Evolutionary conservation across 148 eudicot species (phyloP).

Genomic region (Rhododendron mucronatum): DNA sequence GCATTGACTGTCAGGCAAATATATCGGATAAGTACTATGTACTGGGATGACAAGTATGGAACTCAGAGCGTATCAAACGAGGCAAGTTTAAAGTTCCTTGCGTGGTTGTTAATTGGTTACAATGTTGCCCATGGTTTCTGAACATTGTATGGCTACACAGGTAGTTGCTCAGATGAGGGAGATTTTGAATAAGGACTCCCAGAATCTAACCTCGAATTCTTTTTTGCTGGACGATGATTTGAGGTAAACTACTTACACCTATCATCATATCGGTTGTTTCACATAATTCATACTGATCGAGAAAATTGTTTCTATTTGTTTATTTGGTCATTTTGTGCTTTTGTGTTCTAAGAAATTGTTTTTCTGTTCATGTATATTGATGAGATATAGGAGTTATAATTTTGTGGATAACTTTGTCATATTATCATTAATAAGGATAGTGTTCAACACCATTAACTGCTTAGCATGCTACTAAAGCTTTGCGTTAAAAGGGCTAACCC

Average conservation of each 20-base stretch:
- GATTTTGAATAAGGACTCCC: constrained; percentile 79
- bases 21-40: constrained; percentile 98
- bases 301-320: neutral
- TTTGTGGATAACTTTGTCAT: neutral
- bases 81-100: constrained; percentile 34
- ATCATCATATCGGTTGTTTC: neutral
- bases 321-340: neutral
- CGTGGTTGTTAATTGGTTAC: neutral
- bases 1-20: constrained; percentile 91
- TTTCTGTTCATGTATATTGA: neutral
- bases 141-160: constrained; percentile 32
- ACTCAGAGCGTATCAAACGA: constrained; percentile 99
- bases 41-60: constrained; percentile 99
- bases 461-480: too few relatives aligned
- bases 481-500: too few relatives aligned
- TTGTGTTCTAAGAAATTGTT: neutral
- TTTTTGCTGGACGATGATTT: constrained; percentile 95
- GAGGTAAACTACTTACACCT: constrained; percentile 40
- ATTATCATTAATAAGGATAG: neutral
- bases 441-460: neutral
- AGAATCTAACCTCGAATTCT: constrained; percentile 83
- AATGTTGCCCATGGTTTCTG: constrained; percentile 3
- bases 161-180: constrained; percentile 98
- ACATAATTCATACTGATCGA: neutral
- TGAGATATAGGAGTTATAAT: neutral